Evolutionary conservation across 345 rosid species (phyloP).

Genomic region (Erodium maritimum): DNA sequence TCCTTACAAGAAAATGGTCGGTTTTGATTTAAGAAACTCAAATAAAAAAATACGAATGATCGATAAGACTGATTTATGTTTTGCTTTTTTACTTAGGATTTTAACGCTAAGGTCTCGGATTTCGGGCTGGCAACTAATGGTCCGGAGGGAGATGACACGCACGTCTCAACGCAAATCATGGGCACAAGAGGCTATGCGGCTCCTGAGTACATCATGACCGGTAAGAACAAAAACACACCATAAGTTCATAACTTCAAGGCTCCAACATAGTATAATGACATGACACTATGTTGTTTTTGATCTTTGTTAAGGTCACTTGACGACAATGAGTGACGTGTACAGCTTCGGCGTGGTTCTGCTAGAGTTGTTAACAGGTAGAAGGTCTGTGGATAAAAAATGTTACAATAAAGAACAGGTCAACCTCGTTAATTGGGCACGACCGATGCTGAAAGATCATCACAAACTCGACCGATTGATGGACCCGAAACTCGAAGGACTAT

Average conservation of each 20-base stretch:
- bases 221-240: slow-evolving; percentile 6
- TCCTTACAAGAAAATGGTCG: too few species aligned
- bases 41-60: too few species aligned
- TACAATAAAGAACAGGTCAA: slow-evolving; percentile 17
- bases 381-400: slow-evolving; percentile 26
- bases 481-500: slow-evolving; percentile 52
- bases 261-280: neutral
- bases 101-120: slow-evolving; percentile 56
- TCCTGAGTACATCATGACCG: slow-evolving; percentile 52
- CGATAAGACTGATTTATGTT: neutral
- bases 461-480: slow-evolving; percentile 40
- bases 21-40: neutral
- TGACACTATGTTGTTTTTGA: neutral
- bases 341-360: slow-evolving; percentile 59
- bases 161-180: slow-evolving; percentile 48
- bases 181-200: slow-evolving; percentile 78
- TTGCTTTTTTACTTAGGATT: slow-evolving; percentile 25
- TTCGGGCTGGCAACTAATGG: slow-evolving; percentile 66
- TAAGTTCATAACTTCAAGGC: too few species aligned
- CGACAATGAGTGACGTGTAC: slow-evolving; percentile 53
- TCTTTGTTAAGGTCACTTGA: slow-evolving; percentile 55
- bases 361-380: slow-evolving; percentile 43
- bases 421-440: slow-evolving; percentile 56
- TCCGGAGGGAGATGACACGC: slow-evolving; percentile 37
- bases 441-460: slow-evolving; percentile 29